These are phyloP conservation scores for Tylopilus plumbeoviolaceoides DNA, from an alignment of 768 basidiomycete species.

Conservation along the genomic window DNA sequence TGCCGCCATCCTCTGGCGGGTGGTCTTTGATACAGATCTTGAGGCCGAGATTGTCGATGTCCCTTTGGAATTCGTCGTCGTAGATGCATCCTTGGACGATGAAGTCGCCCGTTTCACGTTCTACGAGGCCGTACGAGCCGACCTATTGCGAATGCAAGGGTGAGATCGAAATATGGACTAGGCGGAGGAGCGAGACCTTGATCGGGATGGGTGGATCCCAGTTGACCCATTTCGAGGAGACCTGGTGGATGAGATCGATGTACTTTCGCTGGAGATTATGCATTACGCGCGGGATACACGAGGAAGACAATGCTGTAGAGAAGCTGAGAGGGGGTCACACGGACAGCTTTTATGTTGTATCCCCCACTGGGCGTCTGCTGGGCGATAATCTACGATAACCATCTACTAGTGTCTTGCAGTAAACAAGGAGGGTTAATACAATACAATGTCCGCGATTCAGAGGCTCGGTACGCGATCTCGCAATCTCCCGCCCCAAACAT, in stretches of 20 bases:
- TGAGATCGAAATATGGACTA: not conserved
- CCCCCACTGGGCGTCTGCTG: too few species aligned
- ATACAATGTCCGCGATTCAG: too few species aligned
- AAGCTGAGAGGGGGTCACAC: too few species aligned
- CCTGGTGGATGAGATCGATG: slow-evolving; percentile 30
- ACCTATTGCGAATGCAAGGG: slow-evolving; percentile 22
- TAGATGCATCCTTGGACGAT: slow-evolving; percentile 33
- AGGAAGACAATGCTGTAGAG: not conserved
- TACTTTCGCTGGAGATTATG: slow-evolving; percentile 28
- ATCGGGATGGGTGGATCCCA: slow-evolving; percentile 35
- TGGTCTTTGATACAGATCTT: slow-evolving; percentile 10
- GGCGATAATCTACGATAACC: too few species aligned
- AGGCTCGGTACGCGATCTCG: too few species aligned
- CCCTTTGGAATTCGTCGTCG: slow-evolving; percentile 10
- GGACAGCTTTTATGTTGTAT: too few species aligned
- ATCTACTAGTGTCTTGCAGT: not conserved
- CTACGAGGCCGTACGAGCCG: slow-evolving; percentile 32
- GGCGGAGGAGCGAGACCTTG: slow-evolving; percentile 12
- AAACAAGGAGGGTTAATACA: too few species aligned
- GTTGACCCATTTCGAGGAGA: slow-evolving; percentile 36
- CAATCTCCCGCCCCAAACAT: not conserved
- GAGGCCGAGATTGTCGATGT: slow-evolving; percentile 6
- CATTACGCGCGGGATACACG: not conserved
- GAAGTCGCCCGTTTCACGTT: slow-evolving; percentile 29
- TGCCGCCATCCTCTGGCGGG: slow-evolving; percentile 7